Percentiles rank a stretch among this genome's conserved stretches.
These are phyloP conservation scores for Fusarium brachygibbosum DNA, from an alignment of 2,329 filamentous ascomycete species.

Conservation along the genomic window DNA sequence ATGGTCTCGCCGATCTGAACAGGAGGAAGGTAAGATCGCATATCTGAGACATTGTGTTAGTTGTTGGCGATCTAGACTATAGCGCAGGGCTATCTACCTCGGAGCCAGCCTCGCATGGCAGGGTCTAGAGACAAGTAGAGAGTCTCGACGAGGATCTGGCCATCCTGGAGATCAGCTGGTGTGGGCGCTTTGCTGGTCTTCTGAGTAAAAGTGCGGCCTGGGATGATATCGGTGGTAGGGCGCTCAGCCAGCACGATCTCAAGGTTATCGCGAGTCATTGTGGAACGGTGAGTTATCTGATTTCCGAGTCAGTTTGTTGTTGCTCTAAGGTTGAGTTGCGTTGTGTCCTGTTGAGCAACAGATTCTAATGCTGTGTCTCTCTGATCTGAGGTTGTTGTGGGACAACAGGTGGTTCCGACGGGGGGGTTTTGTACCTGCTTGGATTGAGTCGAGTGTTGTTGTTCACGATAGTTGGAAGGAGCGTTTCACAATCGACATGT, in stretches of 20 bases:
- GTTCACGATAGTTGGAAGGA: not conserved
- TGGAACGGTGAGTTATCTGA: slow-evolving; percentile 16
- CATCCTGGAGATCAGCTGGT: slow-evolving; percentile 69
- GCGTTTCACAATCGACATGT: slow-evolving; percentile 1
- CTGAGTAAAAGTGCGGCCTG: slow-evolving; percentile 73
- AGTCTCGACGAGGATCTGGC: slow-evolving; percentile 71
- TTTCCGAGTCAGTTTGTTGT: not conserved
- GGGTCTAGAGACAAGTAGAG: slow-evolving; percentile 79
- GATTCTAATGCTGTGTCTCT: slow-evolving; percentile 13
- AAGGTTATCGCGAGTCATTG: slow-evolving; percentile 61
- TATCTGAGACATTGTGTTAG: slow-evolving; percentile 52
- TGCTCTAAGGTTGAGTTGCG: not conserved
- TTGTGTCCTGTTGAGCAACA: slow-evolving; percentile 8
- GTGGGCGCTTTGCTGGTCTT: slow-evolving; percentile 66
- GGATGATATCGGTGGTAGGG: slow-evolving; percentile 71
- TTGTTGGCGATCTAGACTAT: not conserved
- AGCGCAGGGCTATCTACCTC: slow-evolving; percentile 54
- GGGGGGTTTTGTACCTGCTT: slow-evolving; percentile 13
- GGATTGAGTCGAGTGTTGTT: slow-evolving; percentile 1
- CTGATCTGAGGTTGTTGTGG: slow-evolving; percentile 11
- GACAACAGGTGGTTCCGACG: slow-evolving; percentile 5
- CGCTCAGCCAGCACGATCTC: slow-evolving; percentile 74
- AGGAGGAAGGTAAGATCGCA: slow-evolving; percentile 74
- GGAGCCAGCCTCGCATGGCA: slow-evolving; percentile 82
- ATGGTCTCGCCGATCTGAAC: slow-evolving; percentile 77